phyloP scores from a whole-genome alignment of 1,284 basidiomycete species.

The Vanrija pseudolonga region DNA sequence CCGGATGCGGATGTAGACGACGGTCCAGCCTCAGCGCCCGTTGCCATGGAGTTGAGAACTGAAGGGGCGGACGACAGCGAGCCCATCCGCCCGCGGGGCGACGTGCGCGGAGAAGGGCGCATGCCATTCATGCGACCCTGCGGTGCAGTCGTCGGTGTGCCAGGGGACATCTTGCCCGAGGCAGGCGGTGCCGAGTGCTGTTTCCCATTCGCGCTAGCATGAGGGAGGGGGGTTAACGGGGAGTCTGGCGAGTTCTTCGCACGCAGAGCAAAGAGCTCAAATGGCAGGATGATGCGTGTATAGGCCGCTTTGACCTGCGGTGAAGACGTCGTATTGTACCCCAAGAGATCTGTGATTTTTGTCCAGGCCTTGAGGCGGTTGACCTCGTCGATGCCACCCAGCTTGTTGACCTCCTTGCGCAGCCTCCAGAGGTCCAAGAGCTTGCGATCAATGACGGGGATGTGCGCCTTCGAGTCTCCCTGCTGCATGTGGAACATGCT shows the following conservation, averaged over 20 bases:
- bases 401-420: conserved; percentile 80
- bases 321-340: conserved; percentile 56
- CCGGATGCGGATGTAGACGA: background rate
- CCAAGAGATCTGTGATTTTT: conserved; percentile 73
- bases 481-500: conserved; percentile 89
- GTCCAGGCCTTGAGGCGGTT: conserved; percentile 73
- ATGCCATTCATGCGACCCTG: conserved; percentile 12
- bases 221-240: conserved; percentile 14
- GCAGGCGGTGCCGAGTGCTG: conserved; percentile 13
- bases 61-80: background rate
- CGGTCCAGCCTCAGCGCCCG: background rate
- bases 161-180: background rate
- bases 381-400: conserved; percentile 83
- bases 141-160: conserved; percentile 24
- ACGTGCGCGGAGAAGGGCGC: conserved; percentile 11
- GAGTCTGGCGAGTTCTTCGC: conserved; percentile 55
- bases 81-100: conserved; percentile 8
- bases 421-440: conserved; percentile 89
- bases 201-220: conserved; percentile 10
- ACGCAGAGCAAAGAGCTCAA: conserved; percentile 80
- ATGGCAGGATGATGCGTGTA: conserved; percentile 84
- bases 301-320: conserved; percentile 88
- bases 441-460: conserved; percentile 88
- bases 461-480: conserved; percentile 76
- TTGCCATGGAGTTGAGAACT: too few species aligned